Evolutionary conservation across 768 basidiomycete genomes (phyloP), one percentile per base, ranked within the genome.

Genomic region (Amanita rimosa): DNA sequence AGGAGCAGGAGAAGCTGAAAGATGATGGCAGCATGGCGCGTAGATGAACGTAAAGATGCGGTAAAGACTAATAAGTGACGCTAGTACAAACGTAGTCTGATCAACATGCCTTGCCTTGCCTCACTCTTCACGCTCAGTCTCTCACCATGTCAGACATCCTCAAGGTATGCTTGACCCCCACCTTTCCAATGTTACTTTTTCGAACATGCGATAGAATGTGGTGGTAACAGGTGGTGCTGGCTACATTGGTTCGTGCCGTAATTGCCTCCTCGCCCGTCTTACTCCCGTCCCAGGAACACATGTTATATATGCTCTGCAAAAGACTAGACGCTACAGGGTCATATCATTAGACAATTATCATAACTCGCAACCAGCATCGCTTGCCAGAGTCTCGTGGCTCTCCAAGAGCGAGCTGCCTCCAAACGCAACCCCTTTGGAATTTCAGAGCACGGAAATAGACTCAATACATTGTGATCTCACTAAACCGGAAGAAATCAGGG

Each of bases 321-420:
- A 88, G 60, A 90, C 92, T 10, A 79, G 91, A 51, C 73, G 81
- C 53, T 99, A 87, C 76, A 88, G 86, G 62, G 91, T 97, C 57
- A 80, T 97, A 54, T 85, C 93, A 19, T 76, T 98, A 57, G 96
- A 99, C 71, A 98, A 98, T 71, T 73, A 85, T 70, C 82, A 92
- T 67, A 99, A 99, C 63, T 93, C 96, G 2, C 79, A 80, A 55
- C 80, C 87, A 2, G 70, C 71, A 17, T 79, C 91, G 2, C 74
- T 96, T 42, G 66, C 71, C 46, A 81, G 87, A 53, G 85, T 94
- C 40, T 76, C 83, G 13, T 76, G 88, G 64, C 75, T 98, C 48
- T 91, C 93, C 3, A 74, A 73, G 53, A 78, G 76, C 40, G 81
- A 82, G 55, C 73, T 97, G 13, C 80, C 85, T 10, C 58, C 69